Evolutionary conservation across 2,329 filamentous ascomycete genomes (phyloP), one percentile per base, ranked within the genome.

Genomic region (Penicillium sclerotigenum): DNA sequence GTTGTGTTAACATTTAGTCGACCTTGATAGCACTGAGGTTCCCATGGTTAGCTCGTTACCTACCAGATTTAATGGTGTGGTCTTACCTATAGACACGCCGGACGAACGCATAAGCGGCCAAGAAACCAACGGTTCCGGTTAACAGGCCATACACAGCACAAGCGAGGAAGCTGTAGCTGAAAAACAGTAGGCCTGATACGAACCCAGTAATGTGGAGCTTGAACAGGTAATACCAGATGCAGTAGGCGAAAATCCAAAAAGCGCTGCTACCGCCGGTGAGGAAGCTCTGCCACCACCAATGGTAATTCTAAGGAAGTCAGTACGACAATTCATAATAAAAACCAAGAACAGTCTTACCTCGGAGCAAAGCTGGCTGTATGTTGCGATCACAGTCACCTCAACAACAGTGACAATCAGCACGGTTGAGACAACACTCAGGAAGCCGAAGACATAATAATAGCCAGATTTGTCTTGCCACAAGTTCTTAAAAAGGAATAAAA

Each of bases 261-360:
- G 88, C 84, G 64, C 87, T 90, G 64, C 87, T 85, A 46, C 87
- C 88, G 42, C 91, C 91, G 9, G 91, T 83, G 47, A 90, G 75
- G 77, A 96, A 94, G 49, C 88, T 90, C 71, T 90, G 88, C 90
- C 90, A 95, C 89, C 89, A 94, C 91, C 91, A 96, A 71, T 90
- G 83, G 74, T 94, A 88, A 73, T 95, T 91, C 81, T 84, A 47
- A 9, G 26, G 47, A 20, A 37, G 18, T 58, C 18, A 52, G 57
- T 22, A 40, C 28, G 8, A 29, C 18, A 28, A 33, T 26, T 31
- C 29, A 18, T 16, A 24, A 13, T 42, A 7, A 5, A 18, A 31
- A 20, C n/a, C 1, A 8, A 31, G 13, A 28, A 24, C 36, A 20
- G n/a, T 63, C 75, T 63, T 73, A 83, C 82, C 78, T 95, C 91